These are phyloP conservation scores for Camelina sativa DNA, from an alignment of 345 rosid genomes.

Conservation along the genomic window DNA sequence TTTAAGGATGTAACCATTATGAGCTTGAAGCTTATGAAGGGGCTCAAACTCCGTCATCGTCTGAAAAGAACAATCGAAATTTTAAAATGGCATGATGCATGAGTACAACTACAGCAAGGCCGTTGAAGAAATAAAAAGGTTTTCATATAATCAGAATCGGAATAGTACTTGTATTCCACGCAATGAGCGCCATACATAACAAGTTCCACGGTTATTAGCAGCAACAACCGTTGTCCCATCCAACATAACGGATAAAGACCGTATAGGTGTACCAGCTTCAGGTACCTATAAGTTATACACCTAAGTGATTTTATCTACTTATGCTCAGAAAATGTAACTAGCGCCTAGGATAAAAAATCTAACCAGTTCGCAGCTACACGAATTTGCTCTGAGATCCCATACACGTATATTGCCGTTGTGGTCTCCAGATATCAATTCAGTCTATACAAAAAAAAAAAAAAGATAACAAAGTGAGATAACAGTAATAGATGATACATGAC, in stretches of 20 bases:
- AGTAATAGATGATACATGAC: background rate
- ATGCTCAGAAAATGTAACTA: background rate
- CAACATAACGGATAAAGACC: slow-evolving; percentile 95
- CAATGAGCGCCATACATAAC: slow-evolving; percentile 92
- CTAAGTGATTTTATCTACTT: background rate
- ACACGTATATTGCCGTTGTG: slow-evolving; percentile 93
- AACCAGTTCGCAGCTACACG: slow-evolving; percentile 97
- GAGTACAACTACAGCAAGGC: background rate
- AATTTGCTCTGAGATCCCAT: slow-evolving; percentile 93
- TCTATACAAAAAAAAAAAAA: slow-evolving; percentile 50
- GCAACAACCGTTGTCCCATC: slow-evolving; percentile 97
- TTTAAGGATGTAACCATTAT: slow-evolving; percentile 82
- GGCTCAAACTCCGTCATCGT: slow-evolving; percentile 96
- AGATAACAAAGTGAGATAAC: background rate
- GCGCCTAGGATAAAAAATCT: slow-evolving; percentile 21
- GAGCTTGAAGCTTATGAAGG: slow-evolving; percentile 95
- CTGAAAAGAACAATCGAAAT: slow-evolving; percentile 41
- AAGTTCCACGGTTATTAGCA: slow-evolving; percentile 90
- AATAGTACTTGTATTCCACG: slow-evolving; percentile 72
- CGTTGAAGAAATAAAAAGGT: slow-evolving; percentile 7
- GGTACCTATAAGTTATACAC: slow-evolving; percentile 35
- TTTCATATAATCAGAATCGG: background rate
- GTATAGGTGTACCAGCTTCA: slow-evolving; percentile 90
- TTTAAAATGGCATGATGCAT: slow-evolving; percentile 2
- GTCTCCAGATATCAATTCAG: slow-evolving; percentile 93